Conservation (phyloP, 73 alveolate species). For the Blepharisma japonicum region DNA sequence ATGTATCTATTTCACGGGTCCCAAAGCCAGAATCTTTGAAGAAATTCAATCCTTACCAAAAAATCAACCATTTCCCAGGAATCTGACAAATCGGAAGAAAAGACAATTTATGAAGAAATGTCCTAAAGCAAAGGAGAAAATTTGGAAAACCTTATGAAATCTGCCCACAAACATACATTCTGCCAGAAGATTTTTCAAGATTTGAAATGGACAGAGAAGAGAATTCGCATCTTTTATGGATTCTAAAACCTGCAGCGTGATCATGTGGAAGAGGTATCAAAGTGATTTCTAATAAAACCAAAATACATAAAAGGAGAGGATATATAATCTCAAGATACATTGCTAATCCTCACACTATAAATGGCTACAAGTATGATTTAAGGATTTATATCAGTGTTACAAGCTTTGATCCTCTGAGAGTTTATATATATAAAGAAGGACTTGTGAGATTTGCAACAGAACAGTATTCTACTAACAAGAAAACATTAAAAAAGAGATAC, state of each 20-base stretch:
- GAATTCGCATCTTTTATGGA: constrained; percentile 66
- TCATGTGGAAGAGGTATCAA: constrained; percentile 93
- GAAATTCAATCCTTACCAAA: constrained; percentile 65
- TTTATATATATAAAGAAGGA: constrained; percentile 94
- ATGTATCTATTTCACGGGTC: constrained; percentile 53
- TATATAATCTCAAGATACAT: constrained; percentile 81
- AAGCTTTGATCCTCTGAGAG: constrained; percentile 91
- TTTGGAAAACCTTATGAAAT: constrained; percentile 66
- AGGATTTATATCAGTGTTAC: constrained; percentile 88
- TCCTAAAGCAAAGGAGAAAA: constrained; percentile 57
- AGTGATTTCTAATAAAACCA: constrained; percentile 65
- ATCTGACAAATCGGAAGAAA: constrained; percentile 84
- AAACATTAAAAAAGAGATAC: constrained; percentile 69
- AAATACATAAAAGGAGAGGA: constrained; percentile 60
- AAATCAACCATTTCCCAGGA: constrained; percentile 88
- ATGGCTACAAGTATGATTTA: constrained; percentile 89
- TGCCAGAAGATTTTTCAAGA: constrained; percentile 81
- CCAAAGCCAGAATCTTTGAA: constrained; percentile 44
- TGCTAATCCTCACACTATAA: constrained; percentile 86
- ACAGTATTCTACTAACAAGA: constrained; percentile 67
- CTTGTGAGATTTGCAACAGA: constrained; percentile 95
- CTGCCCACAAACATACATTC: constrained; percentile 79
- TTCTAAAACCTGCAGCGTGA: constrained; percentile 89
- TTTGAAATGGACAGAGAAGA: constrained; percentile 69
- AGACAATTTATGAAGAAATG: constrained; percentile 81